Conservation (phyloP, 148 eudicot species). For the Persicaria tinctoria region DNA sequence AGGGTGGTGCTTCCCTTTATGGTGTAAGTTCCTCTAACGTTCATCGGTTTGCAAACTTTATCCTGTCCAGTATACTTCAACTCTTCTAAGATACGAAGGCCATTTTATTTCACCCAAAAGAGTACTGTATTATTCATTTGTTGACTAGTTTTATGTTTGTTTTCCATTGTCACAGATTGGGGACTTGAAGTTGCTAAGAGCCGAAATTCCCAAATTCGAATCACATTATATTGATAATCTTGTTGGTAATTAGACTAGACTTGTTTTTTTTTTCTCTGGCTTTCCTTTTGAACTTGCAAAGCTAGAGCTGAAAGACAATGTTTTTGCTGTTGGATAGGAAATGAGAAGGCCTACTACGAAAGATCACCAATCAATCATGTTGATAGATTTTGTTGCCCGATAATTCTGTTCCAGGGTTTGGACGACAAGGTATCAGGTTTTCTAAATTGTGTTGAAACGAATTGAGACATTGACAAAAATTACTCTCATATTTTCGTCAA, state of each 20-base stretch:
- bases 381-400: constrained; percentile 80
- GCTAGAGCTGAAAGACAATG: not conserved
- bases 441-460: not conserved
- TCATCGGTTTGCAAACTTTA: not conserved
- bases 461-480: not conserved
- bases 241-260: constrained; percentile 44
- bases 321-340: constrained; percentile 38
- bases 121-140: not conserved
- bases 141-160: constrained; percentile 12
- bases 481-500: not conserved
- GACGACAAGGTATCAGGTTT: constrained; percentile 60
- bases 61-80: too few relatives aligned
- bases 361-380: constrained; percentile 82
- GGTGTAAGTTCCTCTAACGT: constrained; percentile 55
- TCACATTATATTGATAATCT: constrained; percentile 72
- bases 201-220: constrained; percentile 83
- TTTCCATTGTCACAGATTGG: constrained; percentile 42
- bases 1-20: constrained; percentile 89
- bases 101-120: too few relatives aligned
- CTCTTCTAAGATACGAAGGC: not conserved
- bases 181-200: constrained; percentile 57
- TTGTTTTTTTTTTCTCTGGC: not conserved
- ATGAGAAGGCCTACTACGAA: constrained; percentile 54
- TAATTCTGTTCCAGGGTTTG: constrained; percentile 81
- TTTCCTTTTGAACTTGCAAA: not conserved